Conservation (phyloP, 805 yeast genomes). For the Cyberlindnera veronae region DNA sequence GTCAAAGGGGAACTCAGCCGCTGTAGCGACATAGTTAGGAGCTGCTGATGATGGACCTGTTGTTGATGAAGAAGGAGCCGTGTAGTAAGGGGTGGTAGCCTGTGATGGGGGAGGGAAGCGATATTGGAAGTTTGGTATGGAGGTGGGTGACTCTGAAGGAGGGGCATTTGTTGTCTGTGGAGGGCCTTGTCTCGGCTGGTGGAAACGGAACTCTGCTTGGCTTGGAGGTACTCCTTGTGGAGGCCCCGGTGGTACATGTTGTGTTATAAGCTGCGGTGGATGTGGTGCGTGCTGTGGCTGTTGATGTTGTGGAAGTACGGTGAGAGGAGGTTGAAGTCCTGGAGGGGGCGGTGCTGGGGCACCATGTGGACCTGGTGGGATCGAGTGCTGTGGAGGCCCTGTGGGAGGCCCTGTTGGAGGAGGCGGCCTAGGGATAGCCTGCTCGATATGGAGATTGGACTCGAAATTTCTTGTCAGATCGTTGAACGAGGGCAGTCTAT, state of each 20-base stretch:
- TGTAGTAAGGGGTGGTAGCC: not conserved
- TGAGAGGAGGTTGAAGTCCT: not conserved
- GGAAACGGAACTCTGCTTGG: not conserved
- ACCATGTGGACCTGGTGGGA: not conserved
- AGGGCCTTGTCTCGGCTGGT: not conserved
- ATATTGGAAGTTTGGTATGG: not conserved
- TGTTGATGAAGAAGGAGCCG: not conserved
- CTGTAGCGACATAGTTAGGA: slow-evolving; percentile 2
- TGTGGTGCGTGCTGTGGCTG: not conserved
- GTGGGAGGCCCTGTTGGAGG: too few relatives aligned
- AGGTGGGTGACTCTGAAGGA: not conserved
- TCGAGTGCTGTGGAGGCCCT: not conserved
- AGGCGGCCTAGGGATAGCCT: not conserved
- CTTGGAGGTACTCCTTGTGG: too few relatives aligned
- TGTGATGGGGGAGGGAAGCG: slow-evolving; percentile 1
- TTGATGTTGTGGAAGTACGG: not conserved
- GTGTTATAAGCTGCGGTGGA: not conserved
- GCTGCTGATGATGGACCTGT: not conserved
- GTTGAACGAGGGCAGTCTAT: slow-evolving; percentile 27
- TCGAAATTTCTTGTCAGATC: slow-evolving; percentile 22
- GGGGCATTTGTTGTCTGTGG: not conserved
- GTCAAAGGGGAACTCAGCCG: not conserved
- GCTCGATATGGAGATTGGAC: slow-evolving; percentile 3
- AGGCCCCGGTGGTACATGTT: too few relatives aligned
- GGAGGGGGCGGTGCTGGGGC: not conserved